Evolutionary conservation across 2,329 filamentous ascomycete genomes (phyloP).

Genomic region (Claviceps spartinae): DNA sequence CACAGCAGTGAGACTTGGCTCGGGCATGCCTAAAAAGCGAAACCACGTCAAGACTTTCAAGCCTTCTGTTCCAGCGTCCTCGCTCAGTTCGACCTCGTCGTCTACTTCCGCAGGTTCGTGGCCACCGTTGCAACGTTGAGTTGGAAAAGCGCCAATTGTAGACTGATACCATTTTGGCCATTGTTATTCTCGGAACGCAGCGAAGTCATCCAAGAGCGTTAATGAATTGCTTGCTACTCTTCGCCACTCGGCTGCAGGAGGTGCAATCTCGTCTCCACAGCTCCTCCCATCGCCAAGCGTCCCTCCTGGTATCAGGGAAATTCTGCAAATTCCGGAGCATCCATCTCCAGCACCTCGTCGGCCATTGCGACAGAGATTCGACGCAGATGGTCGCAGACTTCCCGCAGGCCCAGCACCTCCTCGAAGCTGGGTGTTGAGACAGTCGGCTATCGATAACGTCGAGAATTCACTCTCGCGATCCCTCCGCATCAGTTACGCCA

Average conservation of each 20-base stretch:
- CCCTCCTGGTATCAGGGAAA: constrained; percentile 43
- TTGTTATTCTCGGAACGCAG: constrained; percentile 8
- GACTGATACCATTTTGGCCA: not conserved
- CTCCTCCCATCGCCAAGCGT: constrained; percentile 34
- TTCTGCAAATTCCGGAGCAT: constrained; percentile 46
- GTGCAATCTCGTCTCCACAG: constrained; percentile 13
- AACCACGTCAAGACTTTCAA: constrained; percentile 42
- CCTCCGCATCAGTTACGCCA: constrained; percentile 10
- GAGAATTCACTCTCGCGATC: constrained; percentile 8
- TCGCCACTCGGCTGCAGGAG: constrained; percentile 30
- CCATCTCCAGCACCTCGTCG: constrained; percentile 37
- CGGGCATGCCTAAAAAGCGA: constrained; percentile 51
- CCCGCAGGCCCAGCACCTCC: constrained; percentile 48
- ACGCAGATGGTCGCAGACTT: constrained; percentile 33
- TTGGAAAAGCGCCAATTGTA: not conserved
- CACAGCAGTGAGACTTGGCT: constrained; percentile 2
- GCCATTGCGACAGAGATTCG: constrained; percentile 26
- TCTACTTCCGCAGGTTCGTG: not conserved
- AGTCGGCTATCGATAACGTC: constrained; percentile 7
- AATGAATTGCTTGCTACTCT: constrained; percentile 47
- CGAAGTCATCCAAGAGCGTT: constrained; percentile 29
- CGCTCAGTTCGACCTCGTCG: constrained; percentile 15
- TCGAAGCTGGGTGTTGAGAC: constrained; percentile 36
- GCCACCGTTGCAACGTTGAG: not conserved
- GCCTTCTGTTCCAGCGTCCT: constrained; percentile 40